phyloP scores from a whole-genome alignment of 2,329 filamentous ascomycete species.

The Calonectria henricotiae region DNA sequence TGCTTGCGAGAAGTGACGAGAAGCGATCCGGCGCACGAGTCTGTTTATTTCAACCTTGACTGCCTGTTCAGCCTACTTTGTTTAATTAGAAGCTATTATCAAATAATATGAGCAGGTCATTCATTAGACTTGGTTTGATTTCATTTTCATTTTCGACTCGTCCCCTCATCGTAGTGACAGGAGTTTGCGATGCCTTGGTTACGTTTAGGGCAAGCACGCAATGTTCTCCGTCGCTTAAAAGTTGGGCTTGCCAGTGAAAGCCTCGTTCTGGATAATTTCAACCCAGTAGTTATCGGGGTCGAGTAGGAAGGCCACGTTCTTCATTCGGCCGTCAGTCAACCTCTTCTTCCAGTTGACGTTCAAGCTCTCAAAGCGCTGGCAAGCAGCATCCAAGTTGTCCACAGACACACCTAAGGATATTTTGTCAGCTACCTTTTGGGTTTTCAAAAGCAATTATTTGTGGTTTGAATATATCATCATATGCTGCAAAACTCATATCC shows the following conservation, averaged over 20 bases:
- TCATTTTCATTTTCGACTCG: too few species aligned
- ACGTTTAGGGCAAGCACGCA: not conserved
- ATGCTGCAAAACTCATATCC: not conserved
- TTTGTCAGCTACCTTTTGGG: conserved; percentile 43
- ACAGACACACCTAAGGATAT: conserved; percentile 78
- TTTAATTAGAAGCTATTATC: not conserved
- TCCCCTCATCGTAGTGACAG: too few species aligned
- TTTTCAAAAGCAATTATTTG: too few species aligned
- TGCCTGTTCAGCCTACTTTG: not conserved
- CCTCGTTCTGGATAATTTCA: conserved; percentile 85
- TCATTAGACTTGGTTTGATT: not conserved
- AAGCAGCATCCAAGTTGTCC: conserved; percentile 91
- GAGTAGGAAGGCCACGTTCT: conserved; percentile 91
- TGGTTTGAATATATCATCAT: not conserved
- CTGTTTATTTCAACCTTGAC: not conserved
- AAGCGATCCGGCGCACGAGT: not conserved
- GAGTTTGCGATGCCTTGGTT: not conserved
- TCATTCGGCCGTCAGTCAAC: conserved; percentile 92
- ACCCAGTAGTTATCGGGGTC: conserved; percentile 93
- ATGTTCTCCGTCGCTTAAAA: conserved; percentile 58
- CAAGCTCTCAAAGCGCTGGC: conserved; percentile 86
- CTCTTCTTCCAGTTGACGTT: conserved; percentile 95
- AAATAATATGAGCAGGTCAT: not conserved
- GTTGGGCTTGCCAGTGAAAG: conserved; percentile 70
- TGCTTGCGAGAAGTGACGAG: too few species aligned